Percentiles rank a stretch among this genome's conserved stretches.
These are phyloP conservation scores for Trametes cinnabarina DNA, from an alignment of 768 basidiomycete species.

Conservation along the genomic window DNA sequence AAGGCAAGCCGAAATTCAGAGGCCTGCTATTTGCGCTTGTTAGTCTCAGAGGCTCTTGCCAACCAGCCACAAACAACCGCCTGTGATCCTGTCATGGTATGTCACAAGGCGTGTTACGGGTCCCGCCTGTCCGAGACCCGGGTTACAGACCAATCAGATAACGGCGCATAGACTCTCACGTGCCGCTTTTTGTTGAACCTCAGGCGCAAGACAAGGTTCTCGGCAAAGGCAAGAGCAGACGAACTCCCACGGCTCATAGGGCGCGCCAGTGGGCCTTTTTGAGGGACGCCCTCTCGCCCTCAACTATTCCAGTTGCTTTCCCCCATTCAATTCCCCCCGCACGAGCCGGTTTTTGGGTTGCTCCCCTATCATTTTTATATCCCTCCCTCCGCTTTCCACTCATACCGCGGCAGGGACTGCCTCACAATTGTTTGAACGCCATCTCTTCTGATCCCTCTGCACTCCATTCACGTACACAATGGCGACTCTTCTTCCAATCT, in stretches of 20 bases:
- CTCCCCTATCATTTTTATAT: too few species aligned
- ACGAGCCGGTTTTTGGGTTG: not conserved
- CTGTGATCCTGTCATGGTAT: not conserved
- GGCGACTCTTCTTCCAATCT: too few species aligned
- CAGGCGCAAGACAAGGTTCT: not conserved
- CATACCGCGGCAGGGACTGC: too few species aligned
- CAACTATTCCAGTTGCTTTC: not conserved
- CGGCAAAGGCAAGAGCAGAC: not conserved
- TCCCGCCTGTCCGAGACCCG: too few species aligned
- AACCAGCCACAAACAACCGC: conserved; percentile 12
- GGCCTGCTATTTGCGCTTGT: conserved; percentile 1
- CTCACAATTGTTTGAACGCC: too few species aligned
- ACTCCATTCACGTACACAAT: not conserved
- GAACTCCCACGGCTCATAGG: not conserved
- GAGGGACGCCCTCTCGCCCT: not conserved
- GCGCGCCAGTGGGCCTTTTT: not conserved
- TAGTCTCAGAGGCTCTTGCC: conserved; percentile 5
- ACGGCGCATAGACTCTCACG: not conserved
- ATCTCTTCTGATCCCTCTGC: too few species aligned
- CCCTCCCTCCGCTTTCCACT: too few species aligned
- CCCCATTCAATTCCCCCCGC: not conserved
- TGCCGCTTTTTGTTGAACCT: not conserved
- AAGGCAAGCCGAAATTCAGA: too few species aligned
- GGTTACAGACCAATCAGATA: not conserved
- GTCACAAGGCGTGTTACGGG: not conserved